Evolutionary conservation across 495 filamentous ascomycete species (phyloP).

Genomic region (Podospora fimiseda): DNA sequence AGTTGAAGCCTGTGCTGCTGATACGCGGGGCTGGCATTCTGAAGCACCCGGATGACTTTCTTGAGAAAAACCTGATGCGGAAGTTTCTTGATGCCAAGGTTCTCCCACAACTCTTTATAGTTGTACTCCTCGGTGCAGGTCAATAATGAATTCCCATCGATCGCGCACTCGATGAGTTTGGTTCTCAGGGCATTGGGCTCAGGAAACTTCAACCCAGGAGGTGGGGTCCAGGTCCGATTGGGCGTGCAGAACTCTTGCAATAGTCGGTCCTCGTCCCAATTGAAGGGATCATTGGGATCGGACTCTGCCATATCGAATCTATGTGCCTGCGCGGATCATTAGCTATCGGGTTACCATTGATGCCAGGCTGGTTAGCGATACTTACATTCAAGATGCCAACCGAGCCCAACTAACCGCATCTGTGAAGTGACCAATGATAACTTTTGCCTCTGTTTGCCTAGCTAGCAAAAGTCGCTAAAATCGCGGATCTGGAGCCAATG

Average conservation of each 20-base stretch:
- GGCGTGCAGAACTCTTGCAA: slow-evolving; percentile 56
- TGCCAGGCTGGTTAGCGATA: too few species aligned
- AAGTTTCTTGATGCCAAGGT: slow-evolving; percentile 27
- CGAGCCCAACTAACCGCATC: too few species aligned
- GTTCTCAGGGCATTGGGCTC: slow-evolving; percentile 45
- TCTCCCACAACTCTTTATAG: slow-evolving; percentile 18
- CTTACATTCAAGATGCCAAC: too few species aligned
- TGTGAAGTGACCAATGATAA: too few species aligned
- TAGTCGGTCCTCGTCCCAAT: slow-evolving; percentile 62
- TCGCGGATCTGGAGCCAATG: too few species aligned
- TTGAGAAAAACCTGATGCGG: slow-evolving; percentile 31
- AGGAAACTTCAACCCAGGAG: slow-evolving; percentile 36
- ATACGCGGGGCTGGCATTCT: slow-evolving; percentile 27
- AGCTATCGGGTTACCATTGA: too few species aligned
- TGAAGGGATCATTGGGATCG: slow-evolving; percentile 51
- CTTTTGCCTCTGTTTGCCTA: too few species aligned
- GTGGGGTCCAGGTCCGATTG: slow-evolving; percentile 38
- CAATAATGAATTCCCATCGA: slow-evolving; percentile 59
- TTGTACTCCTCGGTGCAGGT: slow-evolving; percentile 27
- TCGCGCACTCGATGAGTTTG: slow-evolving; percentile 49
- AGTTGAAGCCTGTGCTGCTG: slow-evolving; percentile 20
- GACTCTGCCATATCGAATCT: slow-evolving; percentile 24
- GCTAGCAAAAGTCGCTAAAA: too few species aligned
- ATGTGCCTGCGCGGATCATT: too few species aligned
- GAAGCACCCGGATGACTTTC: slow-evolving; percentile 25